Percentiles rank a stretch among this genome's conserved stretches.
These are phyloP conservation scores for Naegleria gruberi DNA, from an alignment of 208 protist genomes.

Conservation along the genomic window DNA sequence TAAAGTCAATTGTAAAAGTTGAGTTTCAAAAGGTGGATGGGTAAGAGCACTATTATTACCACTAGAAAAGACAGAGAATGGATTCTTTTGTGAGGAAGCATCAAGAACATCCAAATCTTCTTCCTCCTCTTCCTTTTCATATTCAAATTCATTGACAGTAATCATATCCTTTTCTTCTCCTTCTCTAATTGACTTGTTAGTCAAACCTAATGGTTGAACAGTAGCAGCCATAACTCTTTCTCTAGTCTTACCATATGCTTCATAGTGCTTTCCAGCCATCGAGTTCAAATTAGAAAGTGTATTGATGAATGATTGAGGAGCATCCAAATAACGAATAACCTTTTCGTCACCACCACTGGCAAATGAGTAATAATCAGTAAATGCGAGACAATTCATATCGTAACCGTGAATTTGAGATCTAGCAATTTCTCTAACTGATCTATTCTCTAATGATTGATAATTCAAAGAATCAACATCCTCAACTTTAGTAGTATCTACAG, in stretches of 20 bases:
- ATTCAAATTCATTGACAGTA: slow-evolving; percentile 15
- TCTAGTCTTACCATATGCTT: neutral
- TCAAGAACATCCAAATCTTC: slow-evolving; percentile 28
- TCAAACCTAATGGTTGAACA: slow-evolving; percentile 49
- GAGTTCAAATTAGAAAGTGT: slow-evolving; percentile 4
- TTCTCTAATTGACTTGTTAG: slow-evolving; percentile 46
- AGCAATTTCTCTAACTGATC: slow-evolving; percentile 38
- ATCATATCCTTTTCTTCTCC: neutral
- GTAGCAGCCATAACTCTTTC: slow-evolving; percentile 35
- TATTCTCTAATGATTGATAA: neutral
- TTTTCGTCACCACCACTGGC: slow-evolving; percentile 54
- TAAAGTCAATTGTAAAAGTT: slow-evolving; percentile 51
- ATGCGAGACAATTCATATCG: slow-evolving; percentile 44
- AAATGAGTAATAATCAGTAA: slow-evolving; percentile 37
- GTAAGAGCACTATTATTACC: neutral
- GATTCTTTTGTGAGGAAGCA: neutral
- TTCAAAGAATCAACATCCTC: neutral
- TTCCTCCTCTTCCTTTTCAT: neutral
- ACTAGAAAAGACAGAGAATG: neutral
- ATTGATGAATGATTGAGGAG: slow-evolving; percentile 23
- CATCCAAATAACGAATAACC: slow-evolving; percentile 31
- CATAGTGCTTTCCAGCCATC: slow-evolving; percentile 11
- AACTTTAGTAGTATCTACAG: neutral
- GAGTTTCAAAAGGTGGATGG: slow-evolving; percentile 47
- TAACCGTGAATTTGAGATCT: slow-evolving; percentile 57